Conservation (phyloP, 768 basidiomycete genomes). For the Pulveroboletus sp. region DNA sequence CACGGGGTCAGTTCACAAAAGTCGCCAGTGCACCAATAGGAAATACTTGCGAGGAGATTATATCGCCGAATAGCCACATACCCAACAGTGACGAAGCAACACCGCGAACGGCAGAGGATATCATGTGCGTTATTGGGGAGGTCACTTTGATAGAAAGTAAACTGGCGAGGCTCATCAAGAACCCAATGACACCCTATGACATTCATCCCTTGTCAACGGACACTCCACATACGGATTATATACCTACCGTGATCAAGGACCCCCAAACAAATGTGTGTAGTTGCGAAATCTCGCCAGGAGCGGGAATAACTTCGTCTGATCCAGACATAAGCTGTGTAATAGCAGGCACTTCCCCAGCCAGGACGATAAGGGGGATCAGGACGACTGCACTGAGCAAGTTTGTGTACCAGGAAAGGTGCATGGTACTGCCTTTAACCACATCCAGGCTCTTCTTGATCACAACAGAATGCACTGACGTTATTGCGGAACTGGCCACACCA, state of each 20-base stretch:
- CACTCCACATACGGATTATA: background rate
- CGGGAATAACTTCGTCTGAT: conserved; percentile 34
- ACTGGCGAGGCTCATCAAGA: conserved; percentile 93
- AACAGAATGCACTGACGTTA: conserved; percentile 88
- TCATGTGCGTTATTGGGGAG: conserved; percentile 96
- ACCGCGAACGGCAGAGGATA: conserved; percentile 92
- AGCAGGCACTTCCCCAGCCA: conserved; percentile 72
- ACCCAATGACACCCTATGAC: conserved; percentile 76
- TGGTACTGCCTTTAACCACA: conserved; percentile 79
- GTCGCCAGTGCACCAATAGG: background rate
- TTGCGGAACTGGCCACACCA: conserved; percentile 81
- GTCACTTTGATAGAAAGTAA: conserved; percentile 95
- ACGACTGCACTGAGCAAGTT: conserved; percentile 77
- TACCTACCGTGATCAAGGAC: conserved; percentile 70
- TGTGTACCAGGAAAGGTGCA: conserved; percentile 89
- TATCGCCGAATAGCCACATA: conserved; percentile 75
- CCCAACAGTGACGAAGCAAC: conserved; percentile 88
- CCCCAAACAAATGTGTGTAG: conserved; percentile 74
- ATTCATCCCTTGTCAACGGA: background rate
- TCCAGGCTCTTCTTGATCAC: conserved; percentile 87
- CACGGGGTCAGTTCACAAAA: conserved; percentile 2
- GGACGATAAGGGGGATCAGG: conserved; percentile 67
- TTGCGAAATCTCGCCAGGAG: conserved; percentile 42
- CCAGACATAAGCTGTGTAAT: conserved; percentile 61
- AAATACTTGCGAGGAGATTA: conserved; percentile 68